Evolutionary conservation across 768 basidiomycete genomes (phyloP).

Genomic region (Lentinula edodes): DNA sequence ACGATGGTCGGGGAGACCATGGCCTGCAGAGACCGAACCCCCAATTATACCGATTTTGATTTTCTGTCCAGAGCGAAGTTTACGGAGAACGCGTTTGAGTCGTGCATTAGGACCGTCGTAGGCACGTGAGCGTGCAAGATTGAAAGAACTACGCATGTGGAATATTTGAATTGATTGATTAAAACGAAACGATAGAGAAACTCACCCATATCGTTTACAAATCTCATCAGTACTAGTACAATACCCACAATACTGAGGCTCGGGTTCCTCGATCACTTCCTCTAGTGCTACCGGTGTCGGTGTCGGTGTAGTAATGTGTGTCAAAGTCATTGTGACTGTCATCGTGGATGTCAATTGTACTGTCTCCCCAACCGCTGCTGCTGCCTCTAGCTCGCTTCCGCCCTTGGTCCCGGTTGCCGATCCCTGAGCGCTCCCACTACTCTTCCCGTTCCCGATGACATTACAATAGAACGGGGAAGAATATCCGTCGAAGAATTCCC

Average conservation of each 20-base stretch:
- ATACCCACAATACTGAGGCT: background rate
- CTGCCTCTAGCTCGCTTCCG: no score
- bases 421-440: background rate
- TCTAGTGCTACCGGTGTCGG: background rate
- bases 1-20: background rate
- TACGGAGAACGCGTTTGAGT: background rate
- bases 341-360: background rate
- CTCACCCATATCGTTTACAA: constrained; percentile 2
- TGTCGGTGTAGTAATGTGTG: background rate
- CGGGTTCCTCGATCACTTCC: background rate
- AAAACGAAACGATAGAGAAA: background rate
- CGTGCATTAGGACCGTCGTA: constrained; percentile 2
- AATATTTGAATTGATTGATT: background rate
- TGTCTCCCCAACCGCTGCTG: background rate
- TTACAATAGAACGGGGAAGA: background rate
- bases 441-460: background rate
- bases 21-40: background rate
- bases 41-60: background rate
- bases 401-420: no score
- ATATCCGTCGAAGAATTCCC: background rate
- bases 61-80: background rate
- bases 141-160: background rate
- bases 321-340: background rate
- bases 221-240: background rate
- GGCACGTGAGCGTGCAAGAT: constrained; percentile 1